phyloP scores from a whole-genome alignment of 345 rosid species.

The Hevea brasiliensis region DNA sequence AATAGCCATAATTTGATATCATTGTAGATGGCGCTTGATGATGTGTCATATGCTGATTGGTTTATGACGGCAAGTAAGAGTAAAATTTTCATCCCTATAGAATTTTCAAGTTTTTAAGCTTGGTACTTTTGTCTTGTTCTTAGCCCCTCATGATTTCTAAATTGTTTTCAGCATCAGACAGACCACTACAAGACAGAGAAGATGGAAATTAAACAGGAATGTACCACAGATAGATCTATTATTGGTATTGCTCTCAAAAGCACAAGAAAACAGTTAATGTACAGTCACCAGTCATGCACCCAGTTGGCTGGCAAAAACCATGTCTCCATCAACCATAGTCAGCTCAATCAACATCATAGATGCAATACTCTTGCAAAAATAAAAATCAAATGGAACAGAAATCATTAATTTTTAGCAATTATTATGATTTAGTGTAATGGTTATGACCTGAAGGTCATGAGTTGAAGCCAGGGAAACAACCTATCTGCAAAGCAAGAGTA shows the following conservation, averaged over 20 bases:
- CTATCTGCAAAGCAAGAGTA: too few species aligned
- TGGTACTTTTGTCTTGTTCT: not conserved
- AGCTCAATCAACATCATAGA: not conserved
- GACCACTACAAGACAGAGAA: not conserved
- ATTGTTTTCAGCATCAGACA: not conserved
- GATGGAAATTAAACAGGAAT: not conserved
- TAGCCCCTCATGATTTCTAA: not conserved
- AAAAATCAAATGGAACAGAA: too few species aligned
- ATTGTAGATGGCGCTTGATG: conserved; percentile 26
- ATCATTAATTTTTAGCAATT: too few species aligned
- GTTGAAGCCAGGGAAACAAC: too few species aligned
- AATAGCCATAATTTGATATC: not conserved
- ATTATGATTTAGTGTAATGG: too few species aligned
- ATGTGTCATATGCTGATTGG: conserved; percentile 30
- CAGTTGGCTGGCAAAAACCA: not conserved
- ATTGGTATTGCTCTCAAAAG: not conserved
- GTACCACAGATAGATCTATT: not conserved
- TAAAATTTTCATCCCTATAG: not conserved
- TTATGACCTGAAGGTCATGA: too few species aligned
- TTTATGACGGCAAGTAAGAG: not conserved
- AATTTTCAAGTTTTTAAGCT: not conserved
- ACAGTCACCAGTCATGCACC: not conserved
- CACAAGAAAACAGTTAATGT: not conserved
- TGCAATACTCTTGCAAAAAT: not conserved
- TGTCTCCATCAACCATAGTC: not conserved